These are phyloP conservation scores for Fusarium subglutinans DNA, from an alignment of 2,329 filamentous ascomycete species.

Conservation along the genomic window DNA sequence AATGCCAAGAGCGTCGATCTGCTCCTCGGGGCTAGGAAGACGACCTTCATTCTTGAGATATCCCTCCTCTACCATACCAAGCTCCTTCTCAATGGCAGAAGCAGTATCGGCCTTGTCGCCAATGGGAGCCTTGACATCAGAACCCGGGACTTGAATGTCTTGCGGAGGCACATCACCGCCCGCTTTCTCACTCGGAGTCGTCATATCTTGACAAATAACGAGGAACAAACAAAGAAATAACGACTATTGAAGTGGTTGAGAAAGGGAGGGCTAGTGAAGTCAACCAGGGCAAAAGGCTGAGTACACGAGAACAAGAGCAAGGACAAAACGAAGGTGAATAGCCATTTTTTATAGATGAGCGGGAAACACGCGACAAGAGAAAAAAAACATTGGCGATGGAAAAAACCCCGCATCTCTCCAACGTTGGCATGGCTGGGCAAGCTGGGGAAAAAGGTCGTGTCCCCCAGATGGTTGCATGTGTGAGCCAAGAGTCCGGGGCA, in stretches of 20 bases:
- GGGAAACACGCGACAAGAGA: background rate
- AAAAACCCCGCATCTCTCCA: background rate
- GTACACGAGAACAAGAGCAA: background rate
- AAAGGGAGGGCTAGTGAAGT: background rate
- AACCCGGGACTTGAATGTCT: background rate
- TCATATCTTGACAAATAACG: background rate
- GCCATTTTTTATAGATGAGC: background rate
- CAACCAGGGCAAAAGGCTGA: background rate
- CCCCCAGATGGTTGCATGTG: conserved; percentile 1
- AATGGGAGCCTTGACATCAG: background rate
- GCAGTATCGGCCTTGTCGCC: background rate
- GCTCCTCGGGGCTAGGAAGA: conserved; percentile 8
- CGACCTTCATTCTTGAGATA: conserved; percentile 3
- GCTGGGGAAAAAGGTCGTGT: background rate
- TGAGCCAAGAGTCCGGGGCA: conserved; percentile 4
- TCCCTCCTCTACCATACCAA: background rate
- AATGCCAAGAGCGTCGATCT: conserved; percentile 8
- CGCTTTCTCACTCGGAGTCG: background rate
- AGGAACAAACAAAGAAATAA: accelerated
- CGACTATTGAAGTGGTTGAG: background rate
- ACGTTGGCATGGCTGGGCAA: background rate
- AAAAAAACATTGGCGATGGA: background rate
- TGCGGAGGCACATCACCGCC: background rate
- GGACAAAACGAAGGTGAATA: background rate
- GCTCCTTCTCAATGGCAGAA: conserved; percentile 1